phyloP scores from a whole-genome alignment of 2,329 filamentous ascomycete species.

The Cladophialophora bantiana region DNA sequence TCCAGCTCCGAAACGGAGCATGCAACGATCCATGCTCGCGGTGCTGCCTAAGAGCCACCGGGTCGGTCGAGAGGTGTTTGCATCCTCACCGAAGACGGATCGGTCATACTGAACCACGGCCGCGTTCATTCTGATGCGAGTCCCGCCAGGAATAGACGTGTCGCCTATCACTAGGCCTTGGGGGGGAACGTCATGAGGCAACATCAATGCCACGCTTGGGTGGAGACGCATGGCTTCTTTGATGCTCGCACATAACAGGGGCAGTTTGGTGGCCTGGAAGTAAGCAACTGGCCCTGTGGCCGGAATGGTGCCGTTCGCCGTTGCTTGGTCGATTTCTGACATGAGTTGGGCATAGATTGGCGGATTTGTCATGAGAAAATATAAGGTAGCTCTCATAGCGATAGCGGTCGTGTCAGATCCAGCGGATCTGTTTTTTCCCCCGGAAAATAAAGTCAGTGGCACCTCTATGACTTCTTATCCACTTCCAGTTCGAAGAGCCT shows the following conservation, averaged over 20 bases:
- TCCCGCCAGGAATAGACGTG: constrained; percentile 31
- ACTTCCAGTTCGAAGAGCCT: not conserved
- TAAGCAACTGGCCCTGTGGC: constrained; percentile 27
- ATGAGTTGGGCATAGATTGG: constrained; percentile 22
- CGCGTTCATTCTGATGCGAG: constrained; percentile 34
- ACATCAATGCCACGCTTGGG: constrained; percentile 39
- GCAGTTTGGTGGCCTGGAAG: constrained; percentile 31
- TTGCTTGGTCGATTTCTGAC: constrained; percentile 25
- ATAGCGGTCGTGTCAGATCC: constrained; percentile 36
- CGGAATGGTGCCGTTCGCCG: constrained; percentile 14
- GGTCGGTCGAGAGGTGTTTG: constrained; percentile 36
- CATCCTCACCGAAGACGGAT: constrained; percentile 40
- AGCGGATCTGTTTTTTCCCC: constrained; percentile 20
- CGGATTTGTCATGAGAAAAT: constrained; percentile 59
- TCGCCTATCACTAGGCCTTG: constrained; percentile 32
- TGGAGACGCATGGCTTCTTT: constrained; percentile 36
- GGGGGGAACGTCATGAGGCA: constrained; percentile 38
- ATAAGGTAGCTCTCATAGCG: constrained; percentile 24
- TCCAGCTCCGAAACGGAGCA: constrained; percentile 36
- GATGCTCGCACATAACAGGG: constrained; percentile 35
- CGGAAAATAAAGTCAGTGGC: constrained; percentile 3
- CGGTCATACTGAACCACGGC: constrained; percentile 38
- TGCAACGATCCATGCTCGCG: constrained; percentile 32
- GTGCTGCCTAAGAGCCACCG: constrained; percentile 38
- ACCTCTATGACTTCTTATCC: not conserved